A percentile compares a stretch with the other conserved stretches of the same genome.
Evolutionary conservation across 352 stramenopile genomes (phyloP).

Genomic region (Pythium phragmiticola): DNA sequence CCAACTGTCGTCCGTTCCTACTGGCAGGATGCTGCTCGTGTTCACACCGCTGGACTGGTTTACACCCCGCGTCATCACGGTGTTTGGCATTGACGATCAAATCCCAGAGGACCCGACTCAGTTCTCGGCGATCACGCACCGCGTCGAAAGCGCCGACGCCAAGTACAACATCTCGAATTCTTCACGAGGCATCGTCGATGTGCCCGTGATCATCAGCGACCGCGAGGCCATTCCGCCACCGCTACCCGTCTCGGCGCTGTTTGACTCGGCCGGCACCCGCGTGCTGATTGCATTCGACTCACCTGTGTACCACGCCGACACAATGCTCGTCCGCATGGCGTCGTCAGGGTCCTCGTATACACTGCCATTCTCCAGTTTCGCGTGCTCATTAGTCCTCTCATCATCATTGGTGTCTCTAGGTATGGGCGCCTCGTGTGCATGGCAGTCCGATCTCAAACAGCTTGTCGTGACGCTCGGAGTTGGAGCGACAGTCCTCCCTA

Average conservation of each 20-base stretch:
- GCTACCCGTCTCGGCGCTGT: slow-evolving; percentile 40
- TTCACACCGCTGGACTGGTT: slow-evolving; percentile 73
- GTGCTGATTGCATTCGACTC: slow-evolving; percentile 66
- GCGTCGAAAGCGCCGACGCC: slow-evolving; percentile 41
- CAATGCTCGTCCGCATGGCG: slow-evolving; percentile 44
- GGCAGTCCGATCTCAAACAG: slow-evolving; percentile 46
- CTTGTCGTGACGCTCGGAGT: slow-evolving; percentile 49
- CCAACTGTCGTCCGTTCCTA: slow-evolving; percentile 1
- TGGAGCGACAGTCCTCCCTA: slow-evolving; percentile 39
- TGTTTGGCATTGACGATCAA: slow-evolving; percentile 62
- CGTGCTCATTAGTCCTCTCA: slow-evolving; percentile 45
- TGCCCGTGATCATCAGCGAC: slow-evolving; percentile 60
- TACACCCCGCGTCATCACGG: slow-evolving; percentile 34
- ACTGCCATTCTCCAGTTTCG: slow-evolving; percentile 35
- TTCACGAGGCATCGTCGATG: slow-evolving; percentile 38
- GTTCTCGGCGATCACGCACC: slow-evolving; percentile 48
- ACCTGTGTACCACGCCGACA: slow-evolving; percentile 57
- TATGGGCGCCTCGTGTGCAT: slow-evolving; percentile 38
- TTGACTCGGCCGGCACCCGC: slow-evolving; percentile 54
- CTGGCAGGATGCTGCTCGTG: slow-evolving; percentile 38
- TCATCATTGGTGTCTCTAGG: slow-evolving; percentile 53
- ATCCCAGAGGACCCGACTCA: slow-evolving; percentile 63
- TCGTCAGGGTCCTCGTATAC: slow-evolving; percentile 14
- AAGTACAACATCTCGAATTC: slow-evolving; percentile 67
- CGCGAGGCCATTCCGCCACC: slow-evolving; percentile 61